Evolutionary conservation across 805 yeast species (phyloP), one percentile per base, ranked within the genome.

Genomic region (Saccharomyces kudriavzevii): DNA sequence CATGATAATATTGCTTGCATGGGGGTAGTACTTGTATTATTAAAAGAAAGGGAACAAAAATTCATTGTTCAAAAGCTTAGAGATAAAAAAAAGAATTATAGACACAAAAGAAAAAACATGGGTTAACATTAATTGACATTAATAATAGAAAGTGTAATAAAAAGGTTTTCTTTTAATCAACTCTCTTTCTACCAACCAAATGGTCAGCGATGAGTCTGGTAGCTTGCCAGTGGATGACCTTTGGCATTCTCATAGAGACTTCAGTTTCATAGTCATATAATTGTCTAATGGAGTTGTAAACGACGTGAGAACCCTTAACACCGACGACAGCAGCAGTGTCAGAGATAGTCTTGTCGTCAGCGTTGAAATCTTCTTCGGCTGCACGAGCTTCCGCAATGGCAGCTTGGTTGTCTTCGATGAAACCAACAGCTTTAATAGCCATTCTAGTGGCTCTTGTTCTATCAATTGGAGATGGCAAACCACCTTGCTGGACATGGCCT

Each of bases 241-340:
- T 90, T 63, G 98, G 96, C 81, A 94, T 84, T 77, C 99, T 85
- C 70, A 76, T 81, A 24, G 72, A 76, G 40, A 87, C 69, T 61
- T 88, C 89, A 17, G 98, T 89, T 72, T 94, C 98, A 66, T 75
- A 85, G 67, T 91, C 96, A 72, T 87, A 91, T 59, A 92, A 77
- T 55, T 78, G 80, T 67, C 87, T 79, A 54, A 94, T 79, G 9
- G 94, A 76, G 10, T 88, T 78, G 74, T 87, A 90, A 54, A 71
- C 80, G 64, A 92, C 75, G 64, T 85, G 88, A 13, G 95, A 83
- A 49, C 88, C 81, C 67, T 82, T 80, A 57, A 90, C 80, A 63
- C 98, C 97, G 57, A 92, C 72, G 25, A 92, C 96, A 43, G 86
- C 80, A 20, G 95, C 90, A 48, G 95, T 85, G 3, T 66, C 75